A percentile compares a stretch with the other conserved stretches of the same genome.
phyloP scores from a whole-genome alignment of 2,329 filamentous ascomycete species.

The Epichloe coenophiala region DNA sequence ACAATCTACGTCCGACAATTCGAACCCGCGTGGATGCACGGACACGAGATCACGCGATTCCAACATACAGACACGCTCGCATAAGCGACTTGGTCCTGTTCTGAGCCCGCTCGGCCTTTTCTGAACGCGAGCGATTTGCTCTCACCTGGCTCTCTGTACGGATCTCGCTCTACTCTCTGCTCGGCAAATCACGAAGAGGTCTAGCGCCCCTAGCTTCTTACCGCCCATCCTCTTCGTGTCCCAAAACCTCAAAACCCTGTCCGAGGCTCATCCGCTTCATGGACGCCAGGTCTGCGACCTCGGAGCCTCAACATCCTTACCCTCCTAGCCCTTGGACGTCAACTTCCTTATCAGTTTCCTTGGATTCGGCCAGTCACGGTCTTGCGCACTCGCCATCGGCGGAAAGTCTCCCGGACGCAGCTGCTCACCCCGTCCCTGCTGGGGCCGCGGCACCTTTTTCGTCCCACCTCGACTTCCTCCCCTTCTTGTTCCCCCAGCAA shows the following conservation, averaged over 20 bases:
- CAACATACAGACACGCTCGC: not conserved
- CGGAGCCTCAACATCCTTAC: constrained; percentile 26
- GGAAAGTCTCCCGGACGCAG: constrained; percentile 20
- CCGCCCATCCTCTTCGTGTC: not conserved
- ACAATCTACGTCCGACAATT: not conserved
- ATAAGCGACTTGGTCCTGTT: not conserved
- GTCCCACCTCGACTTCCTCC: constrained; percentile 38
- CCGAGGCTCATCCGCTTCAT: constrained; percentile 19
- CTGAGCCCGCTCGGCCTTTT: not conserved
- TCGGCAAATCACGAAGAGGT: not conserved
- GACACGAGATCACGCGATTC: not conserved
- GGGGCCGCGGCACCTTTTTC: constrained; percentile 21
- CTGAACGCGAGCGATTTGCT: not conserved
- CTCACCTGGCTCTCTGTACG: not conserved
- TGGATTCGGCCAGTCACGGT: constrained; percentile 12
- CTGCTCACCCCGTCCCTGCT: constrained; percentile 9
- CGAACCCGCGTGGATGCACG: constrained; percentile 3
- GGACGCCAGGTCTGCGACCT: constrained; percentile 24
- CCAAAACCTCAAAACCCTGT: not conserved
- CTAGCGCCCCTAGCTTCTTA: not conserved
- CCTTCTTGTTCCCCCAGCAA: constrained; percentile 45
- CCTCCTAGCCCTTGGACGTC: constrained; percentile 20
- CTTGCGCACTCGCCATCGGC: constrained; percentile 12
- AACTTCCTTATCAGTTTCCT: constrained; percentile 14
- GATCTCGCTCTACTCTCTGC: not conserved